These are phyloP conservation scores for Xylaria cubensis DNA, from an alignment of 495 filamentous ascomycete genomes.

Conservation along the genomic window DNA sequence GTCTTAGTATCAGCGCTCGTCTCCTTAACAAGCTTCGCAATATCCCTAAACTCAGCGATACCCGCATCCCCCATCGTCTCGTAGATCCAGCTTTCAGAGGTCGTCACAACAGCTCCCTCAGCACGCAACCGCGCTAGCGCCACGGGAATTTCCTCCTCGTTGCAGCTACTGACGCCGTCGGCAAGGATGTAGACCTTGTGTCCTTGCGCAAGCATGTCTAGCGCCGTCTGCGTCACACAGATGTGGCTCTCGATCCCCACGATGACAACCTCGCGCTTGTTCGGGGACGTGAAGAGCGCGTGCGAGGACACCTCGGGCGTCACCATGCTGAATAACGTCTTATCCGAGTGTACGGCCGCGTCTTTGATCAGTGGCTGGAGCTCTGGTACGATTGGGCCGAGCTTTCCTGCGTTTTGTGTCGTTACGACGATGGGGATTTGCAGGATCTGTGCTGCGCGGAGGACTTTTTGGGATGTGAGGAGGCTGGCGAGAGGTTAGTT, in stretches of 20 bases:
- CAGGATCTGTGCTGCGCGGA: slow-evolving; percentile 64
- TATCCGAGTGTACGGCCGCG: slow-evolving; percentile 66
- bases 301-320: slow-evolving; percentile 41
- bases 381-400: slow-evolving; percentile 80
- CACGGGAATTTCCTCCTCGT: slow-evolving; percentile 78
- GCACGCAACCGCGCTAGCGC: slow-evolving; percentile 76
- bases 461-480: slow-evolving; percentile 60
- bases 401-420: slow-evolving; percentile 76
- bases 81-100: slow-evolving; percentile 90
- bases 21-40: slow-evolving; percentile 83
- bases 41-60: slow-evolving; percentile 73
- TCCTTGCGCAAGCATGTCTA: slow-evolving; percentile 76
- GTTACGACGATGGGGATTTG: slow-evolving; percentile 81
- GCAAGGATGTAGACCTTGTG: slow-evolving; percentile 87
- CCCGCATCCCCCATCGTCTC: slow-evolving; percentile 90
- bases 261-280: slow-evolving; percentile 58
- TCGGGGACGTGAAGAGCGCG: neutral
- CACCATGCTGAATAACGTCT: slow-evolving; percentile 89
- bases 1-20: slow-evolving; percentile 68
- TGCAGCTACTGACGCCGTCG: slow-evolving; percentile 90
- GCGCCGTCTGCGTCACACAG: slow-evolving; percentile 89
- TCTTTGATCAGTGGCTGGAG: slow-evolving; percentile 52
- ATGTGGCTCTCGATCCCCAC: slow-evolving; percentile 95
- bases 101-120: slow-evolving; percentile 82
- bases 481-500: slow-evolving; percentile 43